Base-by-base conservation (phyloP, 164 flowering plant genomes). In the Vitis labrusca region DNA sequence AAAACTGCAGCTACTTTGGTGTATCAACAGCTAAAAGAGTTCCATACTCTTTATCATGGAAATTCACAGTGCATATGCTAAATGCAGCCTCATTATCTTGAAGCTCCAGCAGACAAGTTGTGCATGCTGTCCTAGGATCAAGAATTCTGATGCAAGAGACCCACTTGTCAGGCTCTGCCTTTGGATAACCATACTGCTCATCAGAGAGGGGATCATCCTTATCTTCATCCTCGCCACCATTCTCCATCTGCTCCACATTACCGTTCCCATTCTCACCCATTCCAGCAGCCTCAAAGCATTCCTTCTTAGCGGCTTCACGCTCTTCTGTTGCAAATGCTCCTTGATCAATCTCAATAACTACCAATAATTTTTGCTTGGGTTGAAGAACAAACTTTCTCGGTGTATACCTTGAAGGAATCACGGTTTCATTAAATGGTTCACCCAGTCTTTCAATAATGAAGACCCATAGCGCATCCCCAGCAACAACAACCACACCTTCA, bases 81-180 rank as follows among this genome's bases (percentile, higher is more conserved):
- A 91, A 91, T 47, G 98, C 99, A 68, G 99, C 98, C 75, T 96
- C 99, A 75, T 91, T 91, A 64, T 96, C 98, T 81, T 93, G 99
- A 79, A 96, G 97, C 85, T 96, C 99, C 68, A 96, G 73, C 62
- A 94, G 80, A 80, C 99, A 96, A 16, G 97, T 90, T 27, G 98
- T 93, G 30, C 66, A 81, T 11, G 89, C 83, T 9, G 91, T 67
- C 87, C 80, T 90, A 19, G 99, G 97, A 54, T 96, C 99, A 68
- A 96, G 91, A 70, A 96, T 93, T 76, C 99, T 82, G 77, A 96
- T 92, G 78, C 99, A 96, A 73, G 99, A 96, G 70, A 86, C 99
- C 99, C 98, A 96, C 80, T 81, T 93, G 6, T 84, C 91, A 16
- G 98, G 85, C 76, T 93, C 99, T 48, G 92, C 85, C 82, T 96